These are phyloP conservation scores for Fusarium nygamai DNA, from an alignment of 2,329 filamentous ascomycete genomes.

Conservation along the genomic window DNA sequence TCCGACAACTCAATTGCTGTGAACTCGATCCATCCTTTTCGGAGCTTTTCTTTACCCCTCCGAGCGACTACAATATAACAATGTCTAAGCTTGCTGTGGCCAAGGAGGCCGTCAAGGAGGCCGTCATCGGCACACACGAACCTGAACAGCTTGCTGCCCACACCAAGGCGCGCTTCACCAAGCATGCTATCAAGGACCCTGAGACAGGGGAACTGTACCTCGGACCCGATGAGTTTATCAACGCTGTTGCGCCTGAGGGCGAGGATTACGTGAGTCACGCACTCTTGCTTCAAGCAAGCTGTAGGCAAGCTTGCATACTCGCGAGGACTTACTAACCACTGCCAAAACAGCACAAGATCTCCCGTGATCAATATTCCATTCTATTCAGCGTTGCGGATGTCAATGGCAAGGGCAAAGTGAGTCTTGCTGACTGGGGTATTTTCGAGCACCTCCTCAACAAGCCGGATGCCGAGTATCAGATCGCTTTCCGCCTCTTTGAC, in stretches of 20 bases:
- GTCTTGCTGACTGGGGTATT: conserved; percentile 85
- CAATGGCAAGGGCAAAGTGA: conserved; percentile 76
- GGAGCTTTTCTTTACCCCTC: conserved; percentile 18
- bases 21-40: conserved; percentile 15
- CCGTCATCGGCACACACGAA: conserved; percentile 72
- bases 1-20: conserved; percentile 34
- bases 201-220: conserved; percentile 82
- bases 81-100: conserved; percentile 59
- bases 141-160: conserved; percentile 75
- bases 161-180: conserved; percentile 78
- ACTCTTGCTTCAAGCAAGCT: not conserved
- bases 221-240: conserved; percentile 86
- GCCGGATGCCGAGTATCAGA: conserved; percentile 98
- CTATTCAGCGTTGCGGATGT: conserved; percentile 93
- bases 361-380: conserved; percentile 92
- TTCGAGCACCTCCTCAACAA: conserved; percentile 95
- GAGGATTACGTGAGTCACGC: conserved; percentile 86
- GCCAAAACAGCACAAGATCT: conserved; percentile 86
- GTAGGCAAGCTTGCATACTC: conserved; percentile 4
- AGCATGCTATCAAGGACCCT: conserved; percentile 79
- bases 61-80: conserved; percentile 38
- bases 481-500: conserved; percentile 97
- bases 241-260: conserved; percentile 84
- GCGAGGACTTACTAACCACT: conserved; percentile 24
- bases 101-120: conserved; percentile 81